A percentile compares a stretch with the other conserved stretches of the same genome.
Conservation (phyloP, 2,329 filamentous ascomycete genomes). For the Aspergillus transmontanensis region DNA sequence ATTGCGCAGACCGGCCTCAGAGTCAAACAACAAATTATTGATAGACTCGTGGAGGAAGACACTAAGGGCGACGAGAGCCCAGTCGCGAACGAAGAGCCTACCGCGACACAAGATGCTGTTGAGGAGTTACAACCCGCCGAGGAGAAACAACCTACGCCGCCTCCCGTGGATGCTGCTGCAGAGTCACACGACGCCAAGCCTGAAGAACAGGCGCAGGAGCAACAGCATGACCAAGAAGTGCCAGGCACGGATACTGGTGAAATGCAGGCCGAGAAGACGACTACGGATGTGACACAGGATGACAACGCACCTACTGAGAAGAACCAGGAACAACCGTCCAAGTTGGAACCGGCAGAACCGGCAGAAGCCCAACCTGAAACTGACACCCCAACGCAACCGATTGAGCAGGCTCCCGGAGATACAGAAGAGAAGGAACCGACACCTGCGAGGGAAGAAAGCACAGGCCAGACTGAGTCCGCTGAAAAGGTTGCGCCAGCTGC, state of each 20-base stretch:
- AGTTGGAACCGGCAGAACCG: conserved; percentile 2
- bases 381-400: conserved; percentile 24
- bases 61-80: conserved; percentile 31
- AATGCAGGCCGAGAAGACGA: conserved; percentile 14
- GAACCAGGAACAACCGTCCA: not conserved
- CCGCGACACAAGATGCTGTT: conserved; percentile 17
- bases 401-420: conserved; percentile 27
- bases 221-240: not conserved
- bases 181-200: conserved; percentile 21
- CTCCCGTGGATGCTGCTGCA: conserved; percentile 11
- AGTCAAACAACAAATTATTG: conserved; percentile 65
- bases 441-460: conserved; percentile 19
- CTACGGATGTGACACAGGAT: conserved; percentile 13
- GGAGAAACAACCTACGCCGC: conserved; percentile 11
- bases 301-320: conserved; percentile 2
- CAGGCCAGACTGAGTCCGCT: conserved; percentile 18
- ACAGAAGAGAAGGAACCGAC: conserved; percentile 13
- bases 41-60: conserved; percentile 58
- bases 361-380: conserved; percentile 8
- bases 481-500: conserved; percentile 21
- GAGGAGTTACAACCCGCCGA: conserved; percentile 16
- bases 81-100: conserved; percentile 27
- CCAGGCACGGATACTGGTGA: conserved; percentile 4
- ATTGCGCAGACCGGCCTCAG: conserved; percentile 71
- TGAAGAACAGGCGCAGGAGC: conserved; percentile 16